Base-by-base conservation (phyloP, 495 filamentous ascomycete genomes). In the Penicillium angulare region DNA sequence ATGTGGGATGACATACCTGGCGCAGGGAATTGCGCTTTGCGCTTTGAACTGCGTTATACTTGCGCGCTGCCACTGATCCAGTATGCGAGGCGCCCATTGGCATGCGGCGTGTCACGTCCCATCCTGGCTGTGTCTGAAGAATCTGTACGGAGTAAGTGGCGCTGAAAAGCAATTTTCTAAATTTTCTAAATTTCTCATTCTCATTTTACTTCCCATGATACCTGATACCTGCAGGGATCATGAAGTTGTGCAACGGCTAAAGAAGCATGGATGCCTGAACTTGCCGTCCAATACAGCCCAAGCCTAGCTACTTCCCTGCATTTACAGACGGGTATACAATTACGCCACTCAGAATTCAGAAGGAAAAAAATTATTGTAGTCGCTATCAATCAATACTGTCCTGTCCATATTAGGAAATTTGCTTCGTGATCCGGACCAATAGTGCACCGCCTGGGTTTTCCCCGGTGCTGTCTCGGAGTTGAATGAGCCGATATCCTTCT, bases 401-500 rank as follows among this genome's bases (percentile, higher is more conserved):
- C 17, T 27, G 13, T 33, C n/a, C 26, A 43, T 33, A 31, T 29
- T 26, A 78, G 36, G 55, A 56, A 47, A 83, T 47, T 43, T 53
- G 75, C 72, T 86, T 90, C 7, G 66, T 68, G 29, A 93, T 76
- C 61, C 79, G 80, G 1, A 96, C 81, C 49, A 96, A 64, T 35
- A 97, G 52, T 24, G 85, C 71, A 7, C 86, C 88, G 5, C 78
- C 74, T 17, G 78, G 82, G 47, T 79, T 69, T 12, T 72, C 55
- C 1, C 90, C 90, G 34, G 82, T 71, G 8, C 67, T 70, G 61
- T 92, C 82, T 27, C 84, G 66, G 22, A 97, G 67, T 44, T 84
- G 86, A 32, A 97, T 70, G 49, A 96, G 83, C 13, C 90, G 78
- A 53, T 87, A 87, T 2, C 92, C 92, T 31, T 77, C 63, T 39